These are phyloP conservation scores for Favolaschia claudopus DNA, from an alignment of 768 basidiomycete genomes.

Conservation along the genomic window DNA sequence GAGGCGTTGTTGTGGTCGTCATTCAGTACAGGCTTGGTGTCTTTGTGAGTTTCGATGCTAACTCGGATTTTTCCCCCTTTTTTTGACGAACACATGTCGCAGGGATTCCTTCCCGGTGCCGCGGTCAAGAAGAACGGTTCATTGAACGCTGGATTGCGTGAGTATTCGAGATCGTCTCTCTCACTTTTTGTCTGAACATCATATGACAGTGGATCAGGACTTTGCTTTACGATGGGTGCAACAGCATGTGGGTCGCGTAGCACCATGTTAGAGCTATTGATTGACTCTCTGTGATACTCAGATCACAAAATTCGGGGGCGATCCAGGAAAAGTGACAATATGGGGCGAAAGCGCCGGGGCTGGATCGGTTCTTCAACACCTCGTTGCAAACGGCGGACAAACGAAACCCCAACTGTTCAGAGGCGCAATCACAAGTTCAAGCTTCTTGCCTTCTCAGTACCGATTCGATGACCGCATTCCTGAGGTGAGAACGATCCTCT, in stretches of 20 bases:
- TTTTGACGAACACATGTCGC: neutral
- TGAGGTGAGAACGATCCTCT: conserved; percentile 7
- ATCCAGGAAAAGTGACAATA: conserved; percentile 29
- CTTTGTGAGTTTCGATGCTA: conserved; percentile 26
- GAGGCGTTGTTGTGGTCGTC: conserved; percentile 45
- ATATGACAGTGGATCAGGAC: conserved; percentile 36
- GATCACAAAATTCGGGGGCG: conserved; percentile 31
- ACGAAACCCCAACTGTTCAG: conserved; percentile 42
- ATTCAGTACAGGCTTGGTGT: conserved; percentile 53
- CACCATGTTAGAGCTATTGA: neutral
- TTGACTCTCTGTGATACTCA: neutral
- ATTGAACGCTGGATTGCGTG: conserved; percentile 40
- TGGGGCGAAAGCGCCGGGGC: conserved; percentile 36
- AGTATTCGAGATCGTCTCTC: conserved; percentile 6
- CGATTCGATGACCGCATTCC: conserved; percentile 33
- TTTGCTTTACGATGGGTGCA: conserved; percentile 45
- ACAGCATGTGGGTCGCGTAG: conserved; percentile 27
- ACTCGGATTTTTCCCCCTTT: no score
- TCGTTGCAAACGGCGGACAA: conserved; percentile 40
- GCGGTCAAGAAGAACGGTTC: conserved; percentile 36
- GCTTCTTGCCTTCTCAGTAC: conserved; percentile 42
- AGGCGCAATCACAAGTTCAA: conserved; percentile 41
- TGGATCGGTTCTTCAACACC: conserved; percentile 44
- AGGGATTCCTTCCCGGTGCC: conserved; percentile 41
- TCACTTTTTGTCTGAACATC: neutral